phyloP scores from a whole-genome alignment of 139 green algal genomes.

The Volvox africanus region DNA sequence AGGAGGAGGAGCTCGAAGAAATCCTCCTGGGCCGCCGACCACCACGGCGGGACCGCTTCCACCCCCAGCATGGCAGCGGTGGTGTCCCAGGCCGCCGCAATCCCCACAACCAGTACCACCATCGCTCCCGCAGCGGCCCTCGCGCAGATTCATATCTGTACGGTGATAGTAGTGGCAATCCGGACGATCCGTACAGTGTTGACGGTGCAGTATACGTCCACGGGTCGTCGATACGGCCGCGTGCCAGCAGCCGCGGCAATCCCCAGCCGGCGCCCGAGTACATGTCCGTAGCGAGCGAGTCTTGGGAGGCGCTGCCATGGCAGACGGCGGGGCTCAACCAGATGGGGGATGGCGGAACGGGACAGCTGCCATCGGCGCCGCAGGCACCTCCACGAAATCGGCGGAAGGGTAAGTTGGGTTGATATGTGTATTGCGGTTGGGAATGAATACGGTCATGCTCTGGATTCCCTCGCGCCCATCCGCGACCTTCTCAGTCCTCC shows the following conservation, averaged over 20 bases:
- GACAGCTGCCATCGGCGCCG: background rate
- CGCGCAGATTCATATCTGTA: background rate
- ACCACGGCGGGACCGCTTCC: conserved; percentile 3
- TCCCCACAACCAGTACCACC: background rate
- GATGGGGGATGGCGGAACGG: background rate
- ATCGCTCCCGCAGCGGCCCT: background rate
- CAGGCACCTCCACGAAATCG: background rate
- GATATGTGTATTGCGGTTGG: too few relatives aligned
- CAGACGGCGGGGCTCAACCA: background rate
- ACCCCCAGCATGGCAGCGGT: background rate
- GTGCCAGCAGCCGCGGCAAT: background rate
- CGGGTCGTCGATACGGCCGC: background rate
- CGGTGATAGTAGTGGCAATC: conserved; percentile 17
- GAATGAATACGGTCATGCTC: too few relatives aligned
- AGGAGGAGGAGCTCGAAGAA: conserved; percentile 30
- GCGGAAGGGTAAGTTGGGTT: conserved; percentile 16
- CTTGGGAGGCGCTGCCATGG: background rate
- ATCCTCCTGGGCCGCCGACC: background rate
- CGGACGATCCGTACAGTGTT: background rate
- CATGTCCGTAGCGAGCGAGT: background rate
- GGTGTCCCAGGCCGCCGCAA: background rate
- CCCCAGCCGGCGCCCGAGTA: background rate
- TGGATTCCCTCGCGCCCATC: too few relatives aligned
- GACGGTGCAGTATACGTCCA: background rate
- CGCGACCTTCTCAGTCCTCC: too few relatives aligned